A percentile compares a stretch with the other conserved stretches of the same genome.
phyloP scores from a whole-genome alignment of 768 basidiomycete species.

The Sutorius australiensis region DNA sequence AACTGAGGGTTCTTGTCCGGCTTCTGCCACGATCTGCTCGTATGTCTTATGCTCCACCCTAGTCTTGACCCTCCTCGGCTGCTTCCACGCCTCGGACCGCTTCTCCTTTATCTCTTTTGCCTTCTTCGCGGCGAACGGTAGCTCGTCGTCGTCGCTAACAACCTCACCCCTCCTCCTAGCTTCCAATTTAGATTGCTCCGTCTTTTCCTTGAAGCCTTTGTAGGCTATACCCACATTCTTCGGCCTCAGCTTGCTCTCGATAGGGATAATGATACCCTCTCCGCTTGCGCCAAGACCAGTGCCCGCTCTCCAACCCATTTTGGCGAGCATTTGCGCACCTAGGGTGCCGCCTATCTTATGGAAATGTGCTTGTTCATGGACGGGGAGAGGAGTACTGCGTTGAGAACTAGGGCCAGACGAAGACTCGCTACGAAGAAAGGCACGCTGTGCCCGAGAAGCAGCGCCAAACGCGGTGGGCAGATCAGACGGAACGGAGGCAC shows the following conservation, averaged over 20 bases:
- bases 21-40: slow-evolving; percentile 90
- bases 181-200: slow-evolving; percentile 78
- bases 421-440: slow-evolving; percentile 53
- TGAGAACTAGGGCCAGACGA: slow-evolving; percentile 39
- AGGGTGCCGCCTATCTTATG: slow-evolving; percentile 69
- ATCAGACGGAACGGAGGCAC: slow-evolving; percentile 23
- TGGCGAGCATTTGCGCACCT: slow-evolving; percentile 86
- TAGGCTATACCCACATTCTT: slow-evolving; percentile 86
- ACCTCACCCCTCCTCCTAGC: slow-evolving; percentile 69
- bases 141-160: slow-evolving; percentile 69
- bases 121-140: slow-evolving; percentile 27
- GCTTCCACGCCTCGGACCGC: slow-evolving; percentile 80
- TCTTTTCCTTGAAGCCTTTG: slow-evolving; percentile 85
- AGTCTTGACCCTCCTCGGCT: slow-evolving; percentile 77
- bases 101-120: slow-evolving; percentile 55
- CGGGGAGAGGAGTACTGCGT: slow-evolving; percentile 50
- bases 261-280: slow-evolving; percentile 82
- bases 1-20: slow-evolving; percentile 54
- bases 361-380: slow-evolving; percentile 78
- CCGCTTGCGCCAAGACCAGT: slow-evolving; percentile 71
- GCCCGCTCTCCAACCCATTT: slow-evolving; percentile 93
- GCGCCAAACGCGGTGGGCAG: slow-evolving; percentile 39
- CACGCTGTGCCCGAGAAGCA: slow-evolving; percentile 37
- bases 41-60: slow-evolving; percentile 95
- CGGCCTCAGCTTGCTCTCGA: slow-evolving; percentile 81